A percentile compares a stretch with the other conserved stretches of the same genome.
Conservation (phyloP, 768 basidiomycete species). For the Amanita rubescens region DNA sequence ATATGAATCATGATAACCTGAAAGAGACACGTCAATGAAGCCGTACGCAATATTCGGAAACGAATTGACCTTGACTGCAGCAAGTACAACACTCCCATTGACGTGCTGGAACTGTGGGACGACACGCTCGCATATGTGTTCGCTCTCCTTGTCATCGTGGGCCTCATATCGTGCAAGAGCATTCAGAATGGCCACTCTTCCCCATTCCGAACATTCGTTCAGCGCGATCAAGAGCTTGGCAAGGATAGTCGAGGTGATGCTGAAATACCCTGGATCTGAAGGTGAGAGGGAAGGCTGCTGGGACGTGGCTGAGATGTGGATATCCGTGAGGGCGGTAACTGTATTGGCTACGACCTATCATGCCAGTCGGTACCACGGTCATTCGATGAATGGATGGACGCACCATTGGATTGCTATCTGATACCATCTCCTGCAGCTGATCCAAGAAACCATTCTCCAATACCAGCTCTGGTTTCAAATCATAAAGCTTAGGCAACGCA, state of each 20-base stretch:
- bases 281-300: constrained; percentile 43
- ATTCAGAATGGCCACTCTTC: constrained; percentile 86
- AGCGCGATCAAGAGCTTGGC: constrained; percentile 90
- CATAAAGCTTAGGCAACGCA: constrained; percentile 97
- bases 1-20: constrained; percentile 98
- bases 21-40: neutral
- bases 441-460: constrained; percentile 92
- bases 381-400: constrained; percentile 9
- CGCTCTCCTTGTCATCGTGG: constrained; percentile 88
- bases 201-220: constrained; percentile 99
- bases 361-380: neutral
- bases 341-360: constrained; percentile 95
- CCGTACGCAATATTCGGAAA: neutral
- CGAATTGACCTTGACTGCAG: constrained; percentile 78
- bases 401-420: constrained; percentile 97
- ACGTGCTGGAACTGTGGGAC: constrained; percentile 98
- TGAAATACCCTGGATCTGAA: constrained; percentile 64
- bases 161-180: constrained; percentile 80
- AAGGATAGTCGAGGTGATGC: constrained; percentile 75
- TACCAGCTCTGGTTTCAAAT: constrained; percentile 92
- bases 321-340: constrained; percentile 87
- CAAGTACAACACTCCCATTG: constrained; percentile 94
- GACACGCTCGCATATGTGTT: constrained; percentile 98
- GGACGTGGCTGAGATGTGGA: constrained; percentile 66
- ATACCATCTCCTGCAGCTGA: constrained; percentile 85